Evolutionary conservation across 2,329 filamentous ascomycete species (phyloP), one percentile per base, ranked within the genome.

Genomic region (Beauveria asiatica): DNA sequence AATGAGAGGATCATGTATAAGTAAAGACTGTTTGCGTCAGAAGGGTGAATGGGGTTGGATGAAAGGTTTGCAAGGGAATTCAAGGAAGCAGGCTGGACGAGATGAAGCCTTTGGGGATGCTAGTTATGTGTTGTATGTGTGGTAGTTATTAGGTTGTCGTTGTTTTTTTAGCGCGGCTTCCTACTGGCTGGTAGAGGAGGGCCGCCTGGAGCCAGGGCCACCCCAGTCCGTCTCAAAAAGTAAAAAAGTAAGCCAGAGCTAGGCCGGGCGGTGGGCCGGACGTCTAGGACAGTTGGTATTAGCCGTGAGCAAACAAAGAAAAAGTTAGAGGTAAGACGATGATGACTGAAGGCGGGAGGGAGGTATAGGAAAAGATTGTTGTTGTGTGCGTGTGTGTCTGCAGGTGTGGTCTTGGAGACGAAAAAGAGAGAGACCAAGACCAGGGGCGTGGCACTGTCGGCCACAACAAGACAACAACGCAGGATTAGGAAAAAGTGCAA

Each of bases 1-100:
- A 59, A 53, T 55, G 60, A 58, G 65, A 67, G 62, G 68, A 52
- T 68, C 71, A 74, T 73, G 67, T 70, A 71, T 16, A 37, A 13
- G 5, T 37, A 13, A 16, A 13, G 10, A 37, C 16, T 37, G 11
- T 37, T 37, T 37, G 33, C 16, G 33, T 37, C 33, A 37, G 5
- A 13, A 37, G 33, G 33, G 13, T 13, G 2, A 37, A 16, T 37
- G 33, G 11, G 33, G 33, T 16, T 37, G 13, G 33, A 37, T 37
- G 33, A 37, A 16, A 6, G 33, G 5, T 37, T 37, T 37, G 33
- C 33, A 37, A 37, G 16, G 6, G 13, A 37, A n/a, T 45, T 21
- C 23, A 19, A 27, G 41, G 23, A 55, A 33, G 50, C 21, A 44
- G 41, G 23, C 41, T 6, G 48, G 27, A 27, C 30, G 48, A 50